Conservation (phyloP, 2,329 filamentous ascomycete species). For the Calonectria honghensis region DNA sequence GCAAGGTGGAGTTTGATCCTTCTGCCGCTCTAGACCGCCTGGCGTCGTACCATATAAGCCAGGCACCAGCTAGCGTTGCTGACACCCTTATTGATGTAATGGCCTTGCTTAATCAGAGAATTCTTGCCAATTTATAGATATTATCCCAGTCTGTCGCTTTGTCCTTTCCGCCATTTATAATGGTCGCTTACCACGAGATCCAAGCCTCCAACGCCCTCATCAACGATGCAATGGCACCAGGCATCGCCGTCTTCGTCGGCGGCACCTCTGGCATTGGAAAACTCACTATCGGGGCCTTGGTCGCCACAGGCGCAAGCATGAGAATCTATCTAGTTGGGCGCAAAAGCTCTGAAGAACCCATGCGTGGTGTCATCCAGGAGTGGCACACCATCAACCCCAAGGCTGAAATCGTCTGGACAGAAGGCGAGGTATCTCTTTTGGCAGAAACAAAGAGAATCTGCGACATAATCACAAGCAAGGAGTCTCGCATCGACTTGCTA, state of each 20-base stretch:
- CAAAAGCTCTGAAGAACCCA: slow-evolving; percentile 57
- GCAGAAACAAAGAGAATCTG: slow-evolving; percentile 63
- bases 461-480: slow-evolving; percentile 60
- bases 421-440: slow-evolving; percentile 67
- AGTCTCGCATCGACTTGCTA: slow-evolving; percentile 64
- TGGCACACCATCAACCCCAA: slow-evolving; percentile 60
- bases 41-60: not conserved
- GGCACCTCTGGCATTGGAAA: slow-evolving; percentile 69
- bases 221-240: slow-evolving; percentile 60
- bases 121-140: not conserved
- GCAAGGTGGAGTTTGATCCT: not conserved
- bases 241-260: slow-evolving; percentile 65
- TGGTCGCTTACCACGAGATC: slow-evolving; percentile 61
- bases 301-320: slow-evolving; percentile 58
- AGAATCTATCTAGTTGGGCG: slow-evolving; percentile 67
- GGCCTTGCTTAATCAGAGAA: not conserved
- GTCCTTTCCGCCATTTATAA: not conserved
- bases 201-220: slow-evolving; percentile 63
- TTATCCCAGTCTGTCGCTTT: not conserved
- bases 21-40: not conserved
- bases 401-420: slow-evolving; percentile 64
- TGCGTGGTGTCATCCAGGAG: slow-evolving; percentile 59
- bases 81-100: not conserved
- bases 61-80: not conserved
- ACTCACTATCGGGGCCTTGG: slow-evolving; percentile 61